Percentiles rank a stretch among this genome's conserved stretches.
Conservation (phyloP, 2,329 filamentous ascomycete species). For the Claviceps quebecensis region DNA sequence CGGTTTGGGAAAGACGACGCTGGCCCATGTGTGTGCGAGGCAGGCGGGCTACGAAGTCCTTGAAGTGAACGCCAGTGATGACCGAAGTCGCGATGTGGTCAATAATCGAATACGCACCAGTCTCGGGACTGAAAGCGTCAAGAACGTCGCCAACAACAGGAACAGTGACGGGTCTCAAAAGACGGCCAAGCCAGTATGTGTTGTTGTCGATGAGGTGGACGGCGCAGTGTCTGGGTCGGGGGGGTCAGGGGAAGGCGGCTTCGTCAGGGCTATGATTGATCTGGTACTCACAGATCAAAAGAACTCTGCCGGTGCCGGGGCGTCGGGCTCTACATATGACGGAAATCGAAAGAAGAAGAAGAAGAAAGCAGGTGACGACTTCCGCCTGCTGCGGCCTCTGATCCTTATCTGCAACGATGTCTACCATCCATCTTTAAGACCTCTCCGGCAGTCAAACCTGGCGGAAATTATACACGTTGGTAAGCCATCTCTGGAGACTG, state of each 20-base stretch:
- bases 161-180: slow-evolving; percentile 46
- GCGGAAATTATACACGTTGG: slow-evolving; percentile 89
- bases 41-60: slow-evolving; percentile 94
- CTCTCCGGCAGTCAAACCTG: slow-evolving; percentile 67
- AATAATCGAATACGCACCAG: slow-evolving; percentile 83
- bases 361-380: slow-evolving; percentile 61
- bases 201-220: slow-evolving; percentile 93
- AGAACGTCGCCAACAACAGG: slow-evolving; percentile 49
- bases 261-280: slow-evolving; percentile 89
- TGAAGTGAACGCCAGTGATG: slow-evolving; percentile 96
- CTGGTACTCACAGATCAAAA: slow-evolving; percentile 75
- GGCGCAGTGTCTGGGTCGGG: slow-evolving; percentile 76
- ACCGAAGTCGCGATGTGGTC: slow-evolving; percentile 78
- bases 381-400: slow-evolving; percentile 72
- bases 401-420: slow-evolving; percentile 96
- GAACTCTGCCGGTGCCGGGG: slow-evolving; percentile 35
- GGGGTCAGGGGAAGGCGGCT: slow-evolving; percentile 73
- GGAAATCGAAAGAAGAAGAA: slow-evolving; percentile 37
- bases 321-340: slow-evolving; percentile 11
- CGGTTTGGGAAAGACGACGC: slow-evolving; percentile 85
- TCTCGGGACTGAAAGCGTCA: slow-evolving; percentile 88
- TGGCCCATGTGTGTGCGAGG: slow-evolving; percentile 88
- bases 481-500: slow-evolving; percentile 74
- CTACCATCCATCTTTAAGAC: slow-evolving; percentile 78
- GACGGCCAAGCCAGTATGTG: slow-evolving; percentile 73